These are phyloP conservation scores for Cutaneotrichosporon sp. DNA, from an alignment of 1,284 basidiomycete species.

Conservation along the genomic window DNA sequence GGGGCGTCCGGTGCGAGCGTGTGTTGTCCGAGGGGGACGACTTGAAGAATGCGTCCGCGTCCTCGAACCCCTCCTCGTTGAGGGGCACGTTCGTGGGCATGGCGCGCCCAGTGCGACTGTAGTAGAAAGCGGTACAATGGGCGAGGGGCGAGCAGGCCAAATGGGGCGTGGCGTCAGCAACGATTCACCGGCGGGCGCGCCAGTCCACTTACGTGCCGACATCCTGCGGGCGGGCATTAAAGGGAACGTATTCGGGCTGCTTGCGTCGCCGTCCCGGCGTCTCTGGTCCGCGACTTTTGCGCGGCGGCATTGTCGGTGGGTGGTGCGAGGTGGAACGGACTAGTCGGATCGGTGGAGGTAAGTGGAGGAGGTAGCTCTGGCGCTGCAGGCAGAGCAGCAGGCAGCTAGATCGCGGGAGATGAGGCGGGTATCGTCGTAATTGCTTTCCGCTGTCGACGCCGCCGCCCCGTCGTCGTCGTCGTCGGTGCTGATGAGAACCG, in stretches of 20 bases:
- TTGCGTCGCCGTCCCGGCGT: constrained; percentile 13
- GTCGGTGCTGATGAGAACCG: neutral
- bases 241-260: constrained; percentile 30
- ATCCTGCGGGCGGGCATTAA: constrained; percentile 39
- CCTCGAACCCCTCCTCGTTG: constrained; percentile 78
- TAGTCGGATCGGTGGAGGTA: neutral
- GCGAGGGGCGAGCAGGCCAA: neutral
- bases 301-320: constrained; percentile 11
- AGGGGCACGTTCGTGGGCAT: constrained; percentile 56
- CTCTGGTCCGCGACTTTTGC: neutral
- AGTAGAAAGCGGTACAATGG: neutral
- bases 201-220: constrained; percentile 42
- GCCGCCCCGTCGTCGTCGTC: too few relatives aligned
- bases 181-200: neutral
- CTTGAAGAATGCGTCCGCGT: constrained; percentile 66
- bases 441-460: too few relatives aligned
- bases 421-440: too few relatives aligned
- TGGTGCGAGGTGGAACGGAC: neutral
- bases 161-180: neutral
- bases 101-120: constrained; percentile 35
- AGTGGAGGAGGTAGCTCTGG: neutral
- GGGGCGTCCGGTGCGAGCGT: neutral
- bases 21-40: constrained; percentile 20
- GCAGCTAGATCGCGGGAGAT: neutral
- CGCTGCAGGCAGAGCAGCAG: too few relatives aligned